Percentiles rank a stretch among this genome's conserved stretches.
Conservation (phyloP, 768 basidiomycete species). For the Tulasnella calospora region DNA sequence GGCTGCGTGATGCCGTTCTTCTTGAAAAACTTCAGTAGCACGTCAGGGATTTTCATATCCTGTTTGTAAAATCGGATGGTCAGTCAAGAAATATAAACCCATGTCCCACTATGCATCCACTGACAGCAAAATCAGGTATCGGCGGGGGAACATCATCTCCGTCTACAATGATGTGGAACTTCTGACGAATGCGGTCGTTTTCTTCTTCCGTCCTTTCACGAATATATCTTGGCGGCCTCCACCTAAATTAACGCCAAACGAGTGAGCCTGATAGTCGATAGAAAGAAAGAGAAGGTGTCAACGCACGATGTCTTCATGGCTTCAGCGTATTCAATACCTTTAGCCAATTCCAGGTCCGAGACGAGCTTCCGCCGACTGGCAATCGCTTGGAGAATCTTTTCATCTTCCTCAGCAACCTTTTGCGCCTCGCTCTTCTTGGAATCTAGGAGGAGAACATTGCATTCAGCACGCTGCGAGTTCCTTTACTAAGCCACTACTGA, state of each 20-base stretch:
- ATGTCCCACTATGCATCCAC: conserved; percentile 16
- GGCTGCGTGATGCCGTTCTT: conserved; percentile 79
- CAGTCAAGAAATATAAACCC: not conserved
- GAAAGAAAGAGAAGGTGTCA: conserved; percentile 16
- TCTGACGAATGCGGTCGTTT: conserved; percentile 71
- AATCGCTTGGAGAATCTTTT: conserved; percentile 86
- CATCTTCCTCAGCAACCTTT: conserved; percentile 82
- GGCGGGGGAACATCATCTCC: conserved; percentile 92
- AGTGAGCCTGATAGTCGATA: not conserved
- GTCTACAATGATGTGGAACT: conserved; percentile 91
- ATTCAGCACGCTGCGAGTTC: not conserved
- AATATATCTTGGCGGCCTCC: conserved; percentile 82
- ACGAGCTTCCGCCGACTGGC: conserved; percentile 86
- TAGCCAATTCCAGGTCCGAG: conserved; percentile 86
- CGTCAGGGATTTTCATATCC: conserved; percentile 98
- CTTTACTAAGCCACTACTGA: conserved; percentile 35
- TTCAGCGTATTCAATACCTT: conserved; percentile 88
- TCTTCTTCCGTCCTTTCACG: conserved; percentile 64
- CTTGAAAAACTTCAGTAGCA: conserved; percentile 76
- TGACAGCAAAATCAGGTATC: conserved; percentile 78
- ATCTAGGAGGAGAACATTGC: conserved; percentile 44
- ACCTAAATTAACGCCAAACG: conserved; percentile 47
- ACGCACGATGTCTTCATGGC: conserved; percentile 73
- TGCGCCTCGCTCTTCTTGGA: conserved; percentile 83
- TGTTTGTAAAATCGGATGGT: conserved; percentile 35